phyloP scores from a whole-genome alignment of 208 protist species.

The Leishmania tropica region DNA sequence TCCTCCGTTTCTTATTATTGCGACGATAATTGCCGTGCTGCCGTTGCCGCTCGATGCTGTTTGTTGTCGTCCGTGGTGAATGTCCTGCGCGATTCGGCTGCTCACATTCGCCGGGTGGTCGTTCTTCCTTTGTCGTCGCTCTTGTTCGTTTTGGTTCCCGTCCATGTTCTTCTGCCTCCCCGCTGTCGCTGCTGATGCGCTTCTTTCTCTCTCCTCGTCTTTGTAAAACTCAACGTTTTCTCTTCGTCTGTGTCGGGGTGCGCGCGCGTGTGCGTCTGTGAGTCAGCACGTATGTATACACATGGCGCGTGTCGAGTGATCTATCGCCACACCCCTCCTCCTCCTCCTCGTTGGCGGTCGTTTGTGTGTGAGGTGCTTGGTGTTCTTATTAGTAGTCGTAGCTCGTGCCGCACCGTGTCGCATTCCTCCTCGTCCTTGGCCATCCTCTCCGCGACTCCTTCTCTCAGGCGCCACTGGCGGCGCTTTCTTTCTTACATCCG shows the following conservation, averaged over 20 bases:
- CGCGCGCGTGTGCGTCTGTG: neutral
- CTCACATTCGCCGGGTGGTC: neutral
- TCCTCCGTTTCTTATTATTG: neutral
- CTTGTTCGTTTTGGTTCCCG: neutral
- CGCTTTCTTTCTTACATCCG: neutral
- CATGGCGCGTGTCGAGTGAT: neutral
- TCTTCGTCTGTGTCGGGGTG: neutral
- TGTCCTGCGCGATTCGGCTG: neutral
- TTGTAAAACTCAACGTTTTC: no score
- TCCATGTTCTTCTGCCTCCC: neutral
- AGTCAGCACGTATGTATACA: neutral
- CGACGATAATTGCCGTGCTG: neutral
- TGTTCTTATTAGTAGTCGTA: neutral
- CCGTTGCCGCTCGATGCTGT: no score
- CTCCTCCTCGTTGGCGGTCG: no score
- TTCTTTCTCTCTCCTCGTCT: neutral
- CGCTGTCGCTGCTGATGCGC: neutral
- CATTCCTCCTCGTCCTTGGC: neutral
- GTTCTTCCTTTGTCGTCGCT: no score
- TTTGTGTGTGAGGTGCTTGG: neutral
- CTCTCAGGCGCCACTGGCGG: no score
- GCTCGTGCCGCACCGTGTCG: neutral
- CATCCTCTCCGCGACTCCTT: neutral
- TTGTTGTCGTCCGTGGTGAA: neutral
- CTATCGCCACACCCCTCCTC: no score